These are phyloP conservation scores for Peronosclerospora sorghi DNA, from an alignment of 352 stramenopile species.

Conservation along the genomic window DNA sequence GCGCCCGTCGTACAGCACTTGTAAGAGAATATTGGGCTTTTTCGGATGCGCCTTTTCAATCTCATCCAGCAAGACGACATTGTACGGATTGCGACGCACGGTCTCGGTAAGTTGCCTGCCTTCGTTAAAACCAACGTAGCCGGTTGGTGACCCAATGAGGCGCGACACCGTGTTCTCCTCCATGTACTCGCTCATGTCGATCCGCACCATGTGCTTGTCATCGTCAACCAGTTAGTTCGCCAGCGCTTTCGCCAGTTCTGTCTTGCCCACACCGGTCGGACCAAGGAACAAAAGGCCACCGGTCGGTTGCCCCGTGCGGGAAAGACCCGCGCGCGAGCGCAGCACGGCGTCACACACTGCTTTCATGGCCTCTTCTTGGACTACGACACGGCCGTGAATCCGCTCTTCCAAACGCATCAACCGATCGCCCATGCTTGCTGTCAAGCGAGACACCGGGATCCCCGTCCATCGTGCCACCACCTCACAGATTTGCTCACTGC, in stretches of 20 bases:
- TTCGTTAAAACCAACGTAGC: conserved; percentile 91
- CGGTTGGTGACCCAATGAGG: conserved; percentile 90
- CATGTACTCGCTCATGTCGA: conserved; percentile 98
- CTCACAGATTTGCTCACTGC: too few relatives aligned
- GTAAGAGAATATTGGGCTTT: too few relatives aligned
- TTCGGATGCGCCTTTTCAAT: too few relatives aligned
- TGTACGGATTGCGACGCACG: conserved; percentile 92
- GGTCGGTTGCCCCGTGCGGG: conserved; percentile 79
- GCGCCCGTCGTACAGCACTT: too few relatives aligned
- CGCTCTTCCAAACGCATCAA: too few relatives aligned
- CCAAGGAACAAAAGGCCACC: conserved; percentile 95
- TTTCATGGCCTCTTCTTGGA: conserved; percentile 88
- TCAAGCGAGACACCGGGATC: conserved; percentile 82
- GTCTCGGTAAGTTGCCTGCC: conserved; percentile 94
- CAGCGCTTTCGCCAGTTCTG: conserved; percentile 90
- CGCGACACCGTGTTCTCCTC: conserved; percentile 90
- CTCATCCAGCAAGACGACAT: conserved; percentile 94
- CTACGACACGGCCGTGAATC: too few relatives aligned
- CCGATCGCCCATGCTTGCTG: too few relatives aligned
- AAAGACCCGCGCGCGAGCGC: conserved; percentile 86
- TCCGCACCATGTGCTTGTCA: conserved; percentile 90
- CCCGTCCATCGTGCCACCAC: conserved; percentile 87
- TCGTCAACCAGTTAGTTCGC: conserved; percentile 92
- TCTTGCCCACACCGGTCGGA: conserved; percentile 93
- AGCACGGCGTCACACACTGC: conserved; percentile 89